These are phyloP conservation scores for Mucor lusitanicus DNA, from an alignment of 371 early-diverging fungal species.

Conservation along the genomic window DNA sequence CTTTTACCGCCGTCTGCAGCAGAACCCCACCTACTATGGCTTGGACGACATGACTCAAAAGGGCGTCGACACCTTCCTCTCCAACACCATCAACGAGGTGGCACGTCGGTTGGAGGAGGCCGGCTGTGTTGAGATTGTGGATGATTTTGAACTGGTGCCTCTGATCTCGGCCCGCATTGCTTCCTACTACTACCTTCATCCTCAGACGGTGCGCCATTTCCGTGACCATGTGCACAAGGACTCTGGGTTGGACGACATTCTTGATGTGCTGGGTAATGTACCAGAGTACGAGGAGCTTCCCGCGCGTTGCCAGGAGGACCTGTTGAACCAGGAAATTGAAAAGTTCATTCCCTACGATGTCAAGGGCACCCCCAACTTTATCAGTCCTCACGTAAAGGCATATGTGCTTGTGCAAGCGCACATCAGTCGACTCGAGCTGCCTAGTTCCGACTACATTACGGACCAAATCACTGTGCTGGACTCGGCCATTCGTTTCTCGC, in stretches of 20 bases:
- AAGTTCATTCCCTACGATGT: slow-evolving; percentile 60
- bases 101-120: slow-evolving; percentile 67
- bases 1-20: slow-evolving; percentile 84
- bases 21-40: slow-evolving; percentile 96
- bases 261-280: slow-evolving; percentile 76
- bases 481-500: slow-evolving; percentile 86
- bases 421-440: slow-evolving; percentile 65
- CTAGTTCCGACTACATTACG: slow-evolving; percentile 89
- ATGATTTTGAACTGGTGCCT: slow-evolving; percentile 64
- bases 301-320: slow-evolving; percentile 91
- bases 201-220: slow-evolving; percentile 77
- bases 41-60: slow-evolving; percentile 71
- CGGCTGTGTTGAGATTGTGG: slow-evolving; percentile 71
- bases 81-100: slow-evolving; percentile 72
- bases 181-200: slow-evolving; percentile 87
- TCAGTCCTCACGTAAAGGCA: slow-evolving; percentile 87
- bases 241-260: slow-evolving; percentile 57
- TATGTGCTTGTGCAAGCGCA: slow-evolving; percentile 89
- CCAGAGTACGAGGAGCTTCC: slow-evolving; percentile 90
- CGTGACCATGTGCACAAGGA: slow-evolving; percentile 47
- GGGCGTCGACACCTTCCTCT: slow-evolving; percentile 75
- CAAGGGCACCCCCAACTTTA: slow-evolving; percentile 56
- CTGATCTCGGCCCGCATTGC: slow-evolving; percentile 82
- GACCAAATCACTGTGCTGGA: slow-evolving; percentile 93
- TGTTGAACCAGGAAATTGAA: slow-evolving; percentile 77